Evolutionary conservation across 768 basidiomycete genomes (phyloP).

Genomic region (Boletellus sp.): DNA sequence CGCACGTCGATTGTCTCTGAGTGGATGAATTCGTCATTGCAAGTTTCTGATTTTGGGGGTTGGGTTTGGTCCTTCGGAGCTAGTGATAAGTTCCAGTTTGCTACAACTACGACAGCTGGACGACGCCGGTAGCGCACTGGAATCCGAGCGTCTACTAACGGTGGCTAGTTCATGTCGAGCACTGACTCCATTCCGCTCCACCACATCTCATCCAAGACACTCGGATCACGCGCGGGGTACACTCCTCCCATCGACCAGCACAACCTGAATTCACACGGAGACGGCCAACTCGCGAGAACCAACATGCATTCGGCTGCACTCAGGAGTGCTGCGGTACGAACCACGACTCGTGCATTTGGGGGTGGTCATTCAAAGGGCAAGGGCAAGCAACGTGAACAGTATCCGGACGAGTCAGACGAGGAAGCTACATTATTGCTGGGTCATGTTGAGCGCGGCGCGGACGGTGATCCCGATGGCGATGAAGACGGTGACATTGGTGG

Average conservation of each 20-base stretch:
- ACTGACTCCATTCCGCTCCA: constrained; percentile 75
- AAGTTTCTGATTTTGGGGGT: too few relatives aligned
- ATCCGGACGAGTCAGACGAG: constrained; percentile 64
- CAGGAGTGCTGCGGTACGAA: constrained; percentile 32
- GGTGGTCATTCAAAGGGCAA: constrained; percentile 31
- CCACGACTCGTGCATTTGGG: constrained; percentile 15
- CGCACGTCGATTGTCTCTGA: too few relatives aligned
- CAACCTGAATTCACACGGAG: constrained; percentile 20
- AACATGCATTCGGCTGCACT: constrained; percentile 31
- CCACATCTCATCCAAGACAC: constrained; percentile 47
- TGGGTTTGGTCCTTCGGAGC: too few relatives aligned
- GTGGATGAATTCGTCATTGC: too few relatives aligned
- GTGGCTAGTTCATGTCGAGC: constrained; percentile 24
- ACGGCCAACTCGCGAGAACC: constrained; percentile 11
- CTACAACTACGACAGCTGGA: too few relatives aligned
- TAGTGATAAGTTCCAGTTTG: too few relatives aligned
- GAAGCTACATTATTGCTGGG: constrained; percentile 47
- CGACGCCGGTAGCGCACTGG: too few relatives aligned
- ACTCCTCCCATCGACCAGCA: constrained; percentile 36
- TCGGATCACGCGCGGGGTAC: constrained; percentile 43
- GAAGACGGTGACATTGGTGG: constrained; percentile 38
- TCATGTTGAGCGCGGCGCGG: constrained; percentile 31
- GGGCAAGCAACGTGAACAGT: constrained; percentile 48
- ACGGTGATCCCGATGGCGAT: constrained; percentile 35
- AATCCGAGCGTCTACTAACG: too few relatives aligned